These are phyloP conservation scores for Talaromyces islandicus DNA, from an alignment of 2,329 filamentous ascomycete species.

Conservation along the genomic window DNA sequence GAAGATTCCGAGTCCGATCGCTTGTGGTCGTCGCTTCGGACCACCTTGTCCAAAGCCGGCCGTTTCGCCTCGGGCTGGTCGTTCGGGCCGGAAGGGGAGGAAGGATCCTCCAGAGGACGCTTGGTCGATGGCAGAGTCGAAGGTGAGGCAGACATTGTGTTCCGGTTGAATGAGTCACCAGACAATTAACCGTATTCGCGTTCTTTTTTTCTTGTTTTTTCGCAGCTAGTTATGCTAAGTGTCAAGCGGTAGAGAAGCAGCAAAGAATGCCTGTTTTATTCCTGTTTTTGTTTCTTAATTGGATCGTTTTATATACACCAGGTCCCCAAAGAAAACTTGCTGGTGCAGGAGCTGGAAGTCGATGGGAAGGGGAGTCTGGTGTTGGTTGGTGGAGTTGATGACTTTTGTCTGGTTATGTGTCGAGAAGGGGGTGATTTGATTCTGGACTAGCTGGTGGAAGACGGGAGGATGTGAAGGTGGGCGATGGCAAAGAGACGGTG, in stretches of 20 bases:
- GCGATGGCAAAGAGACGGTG: slow-evolving; percentile 2
- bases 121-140: slow-evolving; percentile 54
- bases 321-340: slow-evolving; percentile 87
- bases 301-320: slow-evolving; percentile 70
- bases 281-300: slow-evolving; percentile 51
- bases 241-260: slow-evolving; percentile 37
- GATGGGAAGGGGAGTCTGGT: slow-evolving; percentile 34
- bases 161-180: slow-evolving; percentile 27
- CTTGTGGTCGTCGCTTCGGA: slow-evolving; percentile 56
- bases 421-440: slow-evolving; percentile 4
- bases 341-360: slow-evolving; percentile 55
- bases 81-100: slow-evolving; percentile 81
- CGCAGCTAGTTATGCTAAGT: slow-evolving; percentile 33
- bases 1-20: slow-evolving; percentile 35
- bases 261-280: slow-evolving; percentile 17
- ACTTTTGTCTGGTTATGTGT: slow-evolving; percentile 2
- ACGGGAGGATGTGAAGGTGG: slow-evolving; percentile 1
- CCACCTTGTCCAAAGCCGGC: slow-evolving; percentile 86
- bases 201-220: neutral
- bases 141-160: slow-evolving; percentile 65
- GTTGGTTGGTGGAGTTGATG: slow-evolving; percentile 34
- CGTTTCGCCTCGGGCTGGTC: slow-evolving; percentile 97
- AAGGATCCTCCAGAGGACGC: slow-evolving; percentile 93
- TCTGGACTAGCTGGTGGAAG: slow-evolving; percentile 3
- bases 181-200: slow-evolving; percentile 9